Evolutionary conservation across 805 yeast genomes (phyloP), one percentile per base, ranked within the genome.

Genomic region (Yarrowia hollandica): DNA sequence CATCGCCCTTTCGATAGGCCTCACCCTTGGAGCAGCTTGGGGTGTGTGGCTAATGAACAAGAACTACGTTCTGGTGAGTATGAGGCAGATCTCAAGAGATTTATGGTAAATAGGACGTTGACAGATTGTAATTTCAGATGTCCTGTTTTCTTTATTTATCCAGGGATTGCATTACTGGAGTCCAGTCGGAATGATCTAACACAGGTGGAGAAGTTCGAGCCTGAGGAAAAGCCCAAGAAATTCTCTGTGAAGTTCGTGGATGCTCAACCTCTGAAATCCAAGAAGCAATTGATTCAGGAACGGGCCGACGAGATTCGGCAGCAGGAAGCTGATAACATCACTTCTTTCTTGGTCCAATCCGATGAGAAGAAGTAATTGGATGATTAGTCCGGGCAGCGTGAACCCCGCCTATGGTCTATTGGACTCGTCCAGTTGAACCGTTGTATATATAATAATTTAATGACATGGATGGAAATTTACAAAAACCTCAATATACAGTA

Each of bases 11-110:
- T 35, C 58, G 33, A 37, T 37, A 37, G 58, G 58, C 5, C 44
- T 52, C 28, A 19, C 44, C 10, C 21, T 35, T 6, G 58, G 58
- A 0, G 44, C 58, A 5, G 44, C 10, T 14, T 52, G 58, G 58
- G 58, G 58, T 15, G 19, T 52, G n/a, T 52, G 58, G 58, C 44
- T 35, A 8, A 52, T 52, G 58, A 37, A 35, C 25, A 25, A 52
- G 44, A 8, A 35, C 12, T 52, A 16, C 25, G 58, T 35, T 18
- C 26, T 52, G 25, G 35, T 50, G 37, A 44, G 52, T 44, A 19
- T 5, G 21, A 23, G 21, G 4, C 16, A 9, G 5, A 25, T 12
- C 6, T n/a, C 1, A 5, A 14, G 11, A n/a, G 18, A 14, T n/a
- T n/a, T n/a, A n/a, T n/a, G n/a, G n/a, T n/a, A n/a, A n/a, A n/a